Percentiles rank a stretch among this genome's conserved stretches.
Evolutionary conservation across 208 protist species (phyloP).

Genomic region (Hexamita inflata): DNA sequence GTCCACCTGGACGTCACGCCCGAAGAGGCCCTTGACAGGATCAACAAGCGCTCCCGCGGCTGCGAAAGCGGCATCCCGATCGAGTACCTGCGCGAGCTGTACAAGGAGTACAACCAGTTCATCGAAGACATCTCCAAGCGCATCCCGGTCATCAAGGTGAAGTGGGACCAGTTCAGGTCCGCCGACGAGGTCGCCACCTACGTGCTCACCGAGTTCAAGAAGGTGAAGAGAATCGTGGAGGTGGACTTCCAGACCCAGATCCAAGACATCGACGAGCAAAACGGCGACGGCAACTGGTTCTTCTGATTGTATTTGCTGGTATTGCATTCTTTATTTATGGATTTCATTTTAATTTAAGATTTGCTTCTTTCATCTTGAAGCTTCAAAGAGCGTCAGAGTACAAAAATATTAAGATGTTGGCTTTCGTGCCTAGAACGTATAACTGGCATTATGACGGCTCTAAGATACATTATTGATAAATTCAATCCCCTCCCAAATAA

Average conservation of each 20-base stretch:
- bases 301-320: too few species aligned
- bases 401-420: too few species aligned
- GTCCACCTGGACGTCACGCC: slow-evolving; percentile 49
- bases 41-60: slow-evolving; percentile 36
- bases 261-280: too few species aligned
- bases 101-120: slow-evolving; percentile 42
- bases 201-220: slow-evolving; percentile 5
- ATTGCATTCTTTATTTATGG: too few species aligned
- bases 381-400: too few species aligned
- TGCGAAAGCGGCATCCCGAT: slow-evolving; percentile 37
- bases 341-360: too few species aligned
- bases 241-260: slow-evolving; percentile 25
- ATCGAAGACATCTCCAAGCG: slow-evolving; percentile 36
- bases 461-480: too few species aligned
- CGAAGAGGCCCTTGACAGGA: slow-evolving; percentile 41
- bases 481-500: too few species aligned
- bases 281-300: too few species aligned
- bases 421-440: too few species aligned
- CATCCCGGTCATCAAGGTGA: slow-evolving; percentile 46
- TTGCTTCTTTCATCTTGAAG: too few species aligned
- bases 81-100: slow-evolving; percentile 40
- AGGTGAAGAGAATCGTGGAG: slow-evolving; percentile 13
- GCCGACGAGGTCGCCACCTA: slow-evolving; percentile 17
- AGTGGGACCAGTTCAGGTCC: slow-evolving; percentile 37
- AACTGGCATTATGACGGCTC: too few species aligned